A percentile compares a stretch with the other conserved stretches of the same genome.
phyloP scores from a whole-genome alignment of 2,329 filamentous ascomycete genomes.

The Aspergillus sp. region DNA sequence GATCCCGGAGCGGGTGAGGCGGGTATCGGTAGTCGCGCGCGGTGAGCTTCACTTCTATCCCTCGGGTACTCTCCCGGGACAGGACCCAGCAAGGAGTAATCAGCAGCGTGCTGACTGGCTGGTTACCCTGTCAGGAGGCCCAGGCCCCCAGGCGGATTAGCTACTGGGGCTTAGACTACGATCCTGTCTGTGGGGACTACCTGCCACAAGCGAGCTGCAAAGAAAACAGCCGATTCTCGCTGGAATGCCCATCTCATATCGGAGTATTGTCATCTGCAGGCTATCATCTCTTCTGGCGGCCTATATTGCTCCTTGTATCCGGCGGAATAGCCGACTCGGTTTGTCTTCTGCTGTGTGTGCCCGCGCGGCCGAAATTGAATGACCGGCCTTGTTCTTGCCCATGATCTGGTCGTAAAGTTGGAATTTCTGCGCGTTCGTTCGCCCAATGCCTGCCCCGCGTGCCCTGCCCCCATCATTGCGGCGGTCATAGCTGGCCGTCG shows the following conservation, averaged over 20 bases:
- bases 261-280: background rate
- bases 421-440: background rate
- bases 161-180: background rate
- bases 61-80: background rate
- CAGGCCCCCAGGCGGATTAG: background rate
- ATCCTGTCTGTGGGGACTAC: background rate
- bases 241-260: background rate
- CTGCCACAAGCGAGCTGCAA: background rate
- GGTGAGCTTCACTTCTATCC: background rate
- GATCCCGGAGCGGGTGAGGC: constrained; percentile 3
- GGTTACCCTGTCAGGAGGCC: background rate
- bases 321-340: background rate
- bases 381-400: constrained; percentile 1
- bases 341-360: background rate
- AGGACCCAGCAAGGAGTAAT: background rate
- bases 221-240: constrained; percentile 6
- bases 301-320: background rate
- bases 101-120: background rate
- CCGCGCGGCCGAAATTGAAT: constrained; percentile 7
- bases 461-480: background rate
- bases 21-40: background rate
- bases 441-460: background rate
- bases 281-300: background rate
- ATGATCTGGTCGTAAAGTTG: constrained; percentile 5
- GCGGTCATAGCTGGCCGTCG: constrained; percentile 1